Conservation (phyloP, 2,329 filamentous ascomycete genomes). For the Ophiocordyceps sinensis region DNA sequence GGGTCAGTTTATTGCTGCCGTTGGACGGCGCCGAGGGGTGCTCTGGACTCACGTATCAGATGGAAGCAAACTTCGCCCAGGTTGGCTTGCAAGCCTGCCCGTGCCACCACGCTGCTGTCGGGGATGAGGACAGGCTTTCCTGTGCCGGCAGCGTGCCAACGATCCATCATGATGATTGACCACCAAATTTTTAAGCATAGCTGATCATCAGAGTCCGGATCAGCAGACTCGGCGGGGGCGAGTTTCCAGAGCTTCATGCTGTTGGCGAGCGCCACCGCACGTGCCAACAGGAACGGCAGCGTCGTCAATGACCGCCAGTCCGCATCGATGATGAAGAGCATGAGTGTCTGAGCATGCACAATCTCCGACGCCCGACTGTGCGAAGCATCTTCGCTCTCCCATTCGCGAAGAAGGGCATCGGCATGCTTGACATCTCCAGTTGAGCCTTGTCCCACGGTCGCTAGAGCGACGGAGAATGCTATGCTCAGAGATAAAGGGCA, state of each 20-base stretch:
- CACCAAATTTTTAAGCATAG: constrained; percentile 55
- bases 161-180: constrained; percentile 55
- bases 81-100: constrained; percentile 41
- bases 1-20: background rate
- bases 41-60: constrained; percentile 42
- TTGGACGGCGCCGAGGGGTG: background rate
- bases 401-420: constrained; percentile 33
- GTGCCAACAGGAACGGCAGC: constrained; percentile 39
- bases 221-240: constrained; percentile 27
- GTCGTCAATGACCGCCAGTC: constrained; percentile 37
- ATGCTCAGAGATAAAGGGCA: constrained; percentile 43
- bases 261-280: constrained; percentile 51
- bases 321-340: constrained; percentile 52
- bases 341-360: constrained; percentile 50
- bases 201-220: constrained; percentile 46
- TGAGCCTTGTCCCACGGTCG: constrained; percentile 31
- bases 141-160: constrained; percentile 58
- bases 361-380: constrained; percentile 28
- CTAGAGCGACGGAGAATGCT: constrained; percentile 50
- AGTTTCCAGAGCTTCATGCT: constrained; percentile 42
- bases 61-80: constrained; percentile 51
- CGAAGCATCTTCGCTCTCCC: constrained; percentile 28
- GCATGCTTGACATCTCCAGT: constrained; percentile 29
- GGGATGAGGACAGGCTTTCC: constrained; percentile 48
- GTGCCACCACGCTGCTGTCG: constrained; percentile 44